A percentile compares a stretch with the other conserved stretches of the same genome.
These are phyloP conservation scores for Powellomyces hirtus DNA, from an alignment of 192 early-diverging fungal species.

Conservation along the genomic window DNA sequence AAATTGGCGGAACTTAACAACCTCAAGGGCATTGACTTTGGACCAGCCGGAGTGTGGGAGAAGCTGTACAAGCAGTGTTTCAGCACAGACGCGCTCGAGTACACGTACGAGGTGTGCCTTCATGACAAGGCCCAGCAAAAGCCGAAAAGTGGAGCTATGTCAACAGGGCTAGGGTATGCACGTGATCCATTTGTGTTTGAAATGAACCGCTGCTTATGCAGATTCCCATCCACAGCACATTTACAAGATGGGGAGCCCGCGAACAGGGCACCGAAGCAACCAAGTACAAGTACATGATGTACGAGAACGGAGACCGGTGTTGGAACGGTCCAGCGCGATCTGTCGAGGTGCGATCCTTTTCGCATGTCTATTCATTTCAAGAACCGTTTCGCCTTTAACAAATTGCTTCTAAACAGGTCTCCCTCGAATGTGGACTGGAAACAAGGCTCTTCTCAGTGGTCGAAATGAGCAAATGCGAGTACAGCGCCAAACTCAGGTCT, in stretches of 20 bases:
- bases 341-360: constrained; percentile 56
- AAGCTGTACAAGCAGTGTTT: constrained; percentile 69
- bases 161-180: constrained; percentile 57
- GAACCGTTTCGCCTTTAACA: no score
- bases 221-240: constrained; percentile 39
- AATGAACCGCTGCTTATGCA: no score
- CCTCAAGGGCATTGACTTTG: constrained; percentile 68
- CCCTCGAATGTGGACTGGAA: constrained; percentile 72
- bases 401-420: constrained; percentile 26
- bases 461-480: constrained; percentile 96
- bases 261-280: constrained; percentile 22
- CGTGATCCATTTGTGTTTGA: no score
- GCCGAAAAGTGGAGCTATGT: constrained; percentile 55
- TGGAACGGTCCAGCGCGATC: constrained; percentile 95
- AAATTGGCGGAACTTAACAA: constrained; percentile 42
- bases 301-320: constrained; percentile 74
- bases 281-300: constrained; percentile 62
- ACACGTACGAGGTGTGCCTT: constrained; percentile 78
- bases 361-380: no score
- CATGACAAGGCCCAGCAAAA: constrained; percentile 76
- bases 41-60: constrained; percentile 66
- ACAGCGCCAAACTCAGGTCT: constrained; percentile 67
- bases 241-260: constrained; percentile 44
- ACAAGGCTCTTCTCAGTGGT: constrained; percentile 68
- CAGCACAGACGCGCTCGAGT: constrained; percentile 65